These are phyloP conservation scores for Phytophthora citrophthora DNA, from an alignment of 352 stramenopile species.

Conservation along the genomic window DNA sequence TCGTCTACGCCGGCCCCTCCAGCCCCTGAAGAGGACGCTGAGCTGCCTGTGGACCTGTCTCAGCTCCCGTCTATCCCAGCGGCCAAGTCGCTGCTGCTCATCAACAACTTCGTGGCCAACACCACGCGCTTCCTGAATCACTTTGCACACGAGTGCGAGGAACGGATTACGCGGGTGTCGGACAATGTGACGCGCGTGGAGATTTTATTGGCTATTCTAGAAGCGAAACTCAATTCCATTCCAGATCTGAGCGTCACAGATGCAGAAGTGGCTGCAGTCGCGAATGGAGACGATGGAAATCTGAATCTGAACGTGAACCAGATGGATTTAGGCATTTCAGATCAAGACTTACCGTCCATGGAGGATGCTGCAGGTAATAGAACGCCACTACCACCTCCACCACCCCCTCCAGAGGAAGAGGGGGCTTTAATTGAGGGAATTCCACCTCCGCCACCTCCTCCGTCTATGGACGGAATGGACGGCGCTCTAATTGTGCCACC, in stretches of 20 bases:
- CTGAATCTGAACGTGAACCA: constrained; percentile 19
- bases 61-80: constrained; percentile 79
- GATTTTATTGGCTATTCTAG: constrained; percentile 84
- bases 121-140: constrained; percentile 89
- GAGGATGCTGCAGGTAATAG: constrained; percentile 37
- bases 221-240: constrained; percentile 87
- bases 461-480: constrained; percentile 34
- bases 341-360: constrained; percentile 64
- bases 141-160: constrained; percentile 85
- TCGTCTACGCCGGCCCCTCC: constrained; percentile 8
- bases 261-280: constrained; percentile 52
- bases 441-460: constrained; percentile 17
- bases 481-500: constrained; percentile 32
- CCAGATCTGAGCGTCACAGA: constrained; percentile 79
- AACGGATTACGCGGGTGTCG: constrained; percentile 74
- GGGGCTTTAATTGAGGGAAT: constrained; percentile 24
- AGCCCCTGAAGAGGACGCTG: constrained; percentile 58
- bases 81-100: constrained; percentile 79
- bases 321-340: constrained; percentile 67
- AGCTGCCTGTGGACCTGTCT: constrained; percentile 79
- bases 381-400: constrained; percentile 54
- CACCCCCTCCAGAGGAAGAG: constrained; percentile 39
- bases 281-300: constrained; percentile 14
- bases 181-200: constrained; percentile 82
- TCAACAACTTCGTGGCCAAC: constrained; percentile 91